A percentile compares a stretch with the other conserved stretches of the same genome.
phyloP scores from a whole-genome alignment of 2,329 filamentous ascomycete species.

The Fusarium albosuccineum region DNA sequence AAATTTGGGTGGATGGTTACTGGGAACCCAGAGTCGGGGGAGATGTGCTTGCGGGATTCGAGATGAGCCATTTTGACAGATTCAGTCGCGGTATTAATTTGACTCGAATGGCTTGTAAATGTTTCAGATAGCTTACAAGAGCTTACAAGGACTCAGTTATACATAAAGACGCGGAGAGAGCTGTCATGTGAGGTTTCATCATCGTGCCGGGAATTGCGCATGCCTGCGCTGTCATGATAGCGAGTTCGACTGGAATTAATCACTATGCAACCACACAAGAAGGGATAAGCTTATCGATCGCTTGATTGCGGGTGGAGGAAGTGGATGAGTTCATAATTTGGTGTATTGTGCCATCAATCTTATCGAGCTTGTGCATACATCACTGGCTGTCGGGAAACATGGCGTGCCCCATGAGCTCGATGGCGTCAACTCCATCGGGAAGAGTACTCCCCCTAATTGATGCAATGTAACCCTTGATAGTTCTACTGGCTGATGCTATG shows the following conservation, averaged over 20 bases:
- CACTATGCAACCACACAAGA: background rate
- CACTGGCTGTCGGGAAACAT: background rate
- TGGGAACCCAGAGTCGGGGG: conserved; percentile 62
- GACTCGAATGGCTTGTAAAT: background rate
- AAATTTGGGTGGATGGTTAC: conserved; percentile 61
- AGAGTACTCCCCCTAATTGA: too few relatives aligned
- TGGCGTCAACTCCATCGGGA: background rate
- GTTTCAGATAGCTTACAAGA: background rate
- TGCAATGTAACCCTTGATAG: too few relatives aligned
- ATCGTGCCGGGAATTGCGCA: conserved; percentile 3
- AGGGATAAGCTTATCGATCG: conserved; percentile 9
- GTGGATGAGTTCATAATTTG: background rate
- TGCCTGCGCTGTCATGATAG: conserved; percentile 7
- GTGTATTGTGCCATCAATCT: background rate
- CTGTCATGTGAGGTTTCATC: background rate
- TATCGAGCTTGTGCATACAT: background rate
- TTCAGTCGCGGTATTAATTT: too few relatives aligned
- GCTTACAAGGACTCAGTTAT: background rate
- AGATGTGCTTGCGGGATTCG: conserved; percentile 61
- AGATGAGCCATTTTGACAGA: conserved; percentile 46
- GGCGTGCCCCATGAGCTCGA: conserved; percentile 4
- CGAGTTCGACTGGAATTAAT: background rate
- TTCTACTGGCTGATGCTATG: too few relatives aligned
- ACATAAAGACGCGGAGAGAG: background rate
- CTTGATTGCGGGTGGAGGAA: background rate